Conservation (phyloP, 495 filamentous ascomycete genomes). For the Aspergillus nanangensis region DNA sequence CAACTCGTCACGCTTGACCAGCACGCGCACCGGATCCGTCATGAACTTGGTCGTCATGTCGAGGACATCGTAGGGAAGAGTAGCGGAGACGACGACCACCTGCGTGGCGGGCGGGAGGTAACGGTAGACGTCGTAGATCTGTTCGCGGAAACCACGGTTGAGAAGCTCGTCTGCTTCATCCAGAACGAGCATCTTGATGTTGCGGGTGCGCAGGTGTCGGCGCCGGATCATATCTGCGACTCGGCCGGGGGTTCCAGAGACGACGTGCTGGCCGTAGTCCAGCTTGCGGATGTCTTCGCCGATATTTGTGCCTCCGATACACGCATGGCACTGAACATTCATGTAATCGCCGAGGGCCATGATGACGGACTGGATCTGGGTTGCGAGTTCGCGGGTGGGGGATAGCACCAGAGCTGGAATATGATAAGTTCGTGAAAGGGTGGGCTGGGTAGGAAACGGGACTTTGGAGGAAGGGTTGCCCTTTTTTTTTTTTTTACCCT, state of each 20-base stretch:
- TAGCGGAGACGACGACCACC: constrained; percentile 96
- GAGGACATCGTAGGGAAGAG: constrained; percentile 94
- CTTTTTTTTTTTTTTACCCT: constrained; percentile 16
- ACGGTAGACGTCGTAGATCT: constrained; percentile 99
- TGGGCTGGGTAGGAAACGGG: too few species aligned
- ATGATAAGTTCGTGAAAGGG: too few species aligned
- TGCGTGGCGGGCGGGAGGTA: constrained; percentile 94
- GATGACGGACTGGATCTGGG: constrained; percentile 96
- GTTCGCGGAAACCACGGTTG: constrained; percentile 94
- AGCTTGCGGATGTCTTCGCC: constrained; percentile 96
- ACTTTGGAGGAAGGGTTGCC: too few species aligned
- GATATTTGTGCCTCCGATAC: constrained; percentile 96
- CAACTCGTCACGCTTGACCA: constrained; percentile 99
- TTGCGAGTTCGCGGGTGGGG: constrained; percentile 94
- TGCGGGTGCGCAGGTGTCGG: constrained; percentile 83
- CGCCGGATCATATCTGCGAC: constrained; percentile 99
- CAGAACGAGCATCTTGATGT: constrained; percentile 99
- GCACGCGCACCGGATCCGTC: constrained; percentile 95
- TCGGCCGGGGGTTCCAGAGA: constrained; percentile 91
- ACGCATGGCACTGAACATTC: constrained; percentile 98
- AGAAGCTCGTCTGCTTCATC: constrained; percentile 94
- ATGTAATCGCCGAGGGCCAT: constrained; percentile 98
- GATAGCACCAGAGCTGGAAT: constrained; percentile 90
- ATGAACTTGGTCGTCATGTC: constrained; percentile 99
- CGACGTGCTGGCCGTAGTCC: constrained; percentile 94